Evolutionary conservation across 2,329 filamentous ascomycete species (phyloP), one percentile per base, ranked within the genome.

Genomic region (Colletotrichum agaves): DNA sequence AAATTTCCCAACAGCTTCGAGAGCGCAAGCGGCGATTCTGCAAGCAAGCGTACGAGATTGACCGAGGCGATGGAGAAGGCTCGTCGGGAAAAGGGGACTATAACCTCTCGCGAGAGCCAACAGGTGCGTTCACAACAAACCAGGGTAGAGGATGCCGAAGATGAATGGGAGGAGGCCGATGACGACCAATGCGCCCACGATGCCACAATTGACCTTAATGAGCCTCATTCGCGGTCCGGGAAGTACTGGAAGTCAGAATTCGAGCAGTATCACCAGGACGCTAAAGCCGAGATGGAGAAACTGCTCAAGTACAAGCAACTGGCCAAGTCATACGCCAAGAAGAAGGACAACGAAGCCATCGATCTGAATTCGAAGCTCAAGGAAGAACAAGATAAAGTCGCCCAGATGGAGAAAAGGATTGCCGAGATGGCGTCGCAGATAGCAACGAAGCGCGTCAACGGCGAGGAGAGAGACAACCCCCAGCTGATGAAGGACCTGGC

Each of bases 191-290:
- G 79, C 71, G 85, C 88, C 58, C 83, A 85, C 61, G 90, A 93
- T 72, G 80, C 89, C 63, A 93, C 91, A 0, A 79, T 90, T 53
- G 91, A 94, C 73, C 80, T 93, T 55, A 90, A 91, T 70, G 89
- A 93, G 73, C 92, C 92, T 6, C 87, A 89, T 70, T 93, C 91
- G 2, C 87, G 91, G 67, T 93, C 91, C 4, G 92, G 91, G 6
- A 89, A 87, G 73, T 94, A 92, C 78, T 95, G 92, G 92, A 94
- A 94, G 78, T 85, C 87, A 23, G 88, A 93, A 74, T 94, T 92
- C 73, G 86, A 93, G 71, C 86, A 84, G 61, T 95, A 94, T 74
- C 89, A 92, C 55, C 84, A 88, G 49, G 90, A 91, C 70, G 92
- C 91, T 70, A 88, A 88, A 76, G 85, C 84, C 47, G 91, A 94